Percentiles rank a stretch among this genome's conserved stretches.
These are phyloP conservation scores for Lactifluus piperatus DNA, from an alignment of 768 basidiomycete genomes.

Conservation along the genomic window DNA sequence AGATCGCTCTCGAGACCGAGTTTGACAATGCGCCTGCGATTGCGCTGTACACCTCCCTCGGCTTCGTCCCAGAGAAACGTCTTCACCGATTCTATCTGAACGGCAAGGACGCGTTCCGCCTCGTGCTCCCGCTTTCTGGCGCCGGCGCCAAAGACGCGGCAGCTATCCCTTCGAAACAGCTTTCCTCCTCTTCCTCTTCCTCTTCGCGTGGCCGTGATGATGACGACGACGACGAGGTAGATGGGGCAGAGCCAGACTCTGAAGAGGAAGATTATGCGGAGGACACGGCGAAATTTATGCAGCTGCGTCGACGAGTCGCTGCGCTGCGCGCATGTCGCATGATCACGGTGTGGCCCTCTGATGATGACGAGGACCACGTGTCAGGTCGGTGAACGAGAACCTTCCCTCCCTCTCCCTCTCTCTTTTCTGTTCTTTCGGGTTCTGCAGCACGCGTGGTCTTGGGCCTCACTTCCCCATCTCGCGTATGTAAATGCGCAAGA, in stretches of 20 bases:
- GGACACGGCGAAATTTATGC: constrained; percentile 8
- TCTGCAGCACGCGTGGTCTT: no score
- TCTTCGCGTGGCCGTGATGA: neutral
- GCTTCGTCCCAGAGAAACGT: constrained; percentile 94
- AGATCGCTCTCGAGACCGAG: constrained; percentile 95
- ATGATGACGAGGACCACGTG: constrained; percentile 16
- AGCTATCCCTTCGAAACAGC: neutral
- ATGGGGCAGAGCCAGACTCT: no score
- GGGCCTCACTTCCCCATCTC: no score
- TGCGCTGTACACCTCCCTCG: constrained; percentile 82
- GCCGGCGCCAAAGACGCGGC: neutral
- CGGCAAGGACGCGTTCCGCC: constrained; percentile 89
- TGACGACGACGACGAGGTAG: no score
- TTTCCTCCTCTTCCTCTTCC: neutral
- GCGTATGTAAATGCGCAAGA: no score
- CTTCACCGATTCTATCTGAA: constrained; percentile 94
- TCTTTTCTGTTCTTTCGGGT: no score
- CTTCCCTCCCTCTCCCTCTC: no score
- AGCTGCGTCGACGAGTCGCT: constrained; percentile 14
- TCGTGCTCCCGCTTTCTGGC: constrained; percentile 52
- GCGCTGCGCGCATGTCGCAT: constrained; percentile 16
- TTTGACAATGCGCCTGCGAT: constrained; percentile 86
- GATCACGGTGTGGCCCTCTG: constrained; percentile 18
- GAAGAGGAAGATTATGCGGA: neutral
- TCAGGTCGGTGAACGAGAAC: constrained; percentile 19